These are phyloP conservation scores for Teratosphaeria zuluensis DNA, from an alignment of 2,329 filamentous ascomycete genomes.

Conservation along the genomic window DNA sequence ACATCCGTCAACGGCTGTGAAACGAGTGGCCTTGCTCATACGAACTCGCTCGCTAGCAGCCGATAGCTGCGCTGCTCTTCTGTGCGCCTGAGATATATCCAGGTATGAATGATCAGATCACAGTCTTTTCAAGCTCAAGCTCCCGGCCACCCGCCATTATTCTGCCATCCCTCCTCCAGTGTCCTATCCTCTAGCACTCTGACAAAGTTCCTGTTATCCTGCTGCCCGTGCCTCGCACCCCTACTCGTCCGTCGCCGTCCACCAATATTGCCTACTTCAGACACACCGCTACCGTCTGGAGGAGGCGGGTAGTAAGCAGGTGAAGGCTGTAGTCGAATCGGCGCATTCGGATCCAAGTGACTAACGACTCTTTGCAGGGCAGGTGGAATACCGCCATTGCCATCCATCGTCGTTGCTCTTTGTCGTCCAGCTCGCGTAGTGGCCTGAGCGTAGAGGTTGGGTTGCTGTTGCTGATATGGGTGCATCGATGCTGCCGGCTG, in stretches of 20 bases:
- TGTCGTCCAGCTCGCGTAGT: constrained; percentile 71
- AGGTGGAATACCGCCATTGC: constrained; percentile 65
- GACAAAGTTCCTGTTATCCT: constrained; percentile 68
- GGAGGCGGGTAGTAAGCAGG: constrained; percentile 96
- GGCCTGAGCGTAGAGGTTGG: constrained; percentile 63
- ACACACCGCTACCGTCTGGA: constrained; percentile 66
- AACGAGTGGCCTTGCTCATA: not conserved
- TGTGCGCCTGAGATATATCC: not conserved
- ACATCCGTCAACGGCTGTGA: not conserved
- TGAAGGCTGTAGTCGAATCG: constrained; percentile 87
- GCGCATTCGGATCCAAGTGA: constrained; percentile 87
- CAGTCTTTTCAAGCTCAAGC: not conserved
- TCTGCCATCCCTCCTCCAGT: constrained; percentile 68
- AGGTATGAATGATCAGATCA: not conserved
- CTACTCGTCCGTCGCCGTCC: constrained; percentile 61
- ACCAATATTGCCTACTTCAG: constrained; percentile 54
- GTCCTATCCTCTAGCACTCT: constrained; percentile 89
- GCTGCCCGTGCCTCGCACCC: constrained; percentile 43
- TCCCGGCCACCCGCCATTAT: constrained; percentile 9
- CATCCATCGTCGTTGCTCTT: constrained; percentile 92
- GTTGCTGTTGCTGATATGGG: constrained; percentile 30
- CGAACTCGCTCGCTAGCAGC: not conserved
- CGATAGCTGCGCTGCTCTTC: not conserved
- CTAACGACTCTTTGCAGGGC: constrained; percentile 91
- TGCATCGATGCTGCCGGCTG: constrained; percentile 30